These are phyloP conservation scores for Paecilomyces dactylethromorphus DNA, from an alignment of 2,329 filamentous ascomycete genomes.

Conservation along the genomic window DNA sequence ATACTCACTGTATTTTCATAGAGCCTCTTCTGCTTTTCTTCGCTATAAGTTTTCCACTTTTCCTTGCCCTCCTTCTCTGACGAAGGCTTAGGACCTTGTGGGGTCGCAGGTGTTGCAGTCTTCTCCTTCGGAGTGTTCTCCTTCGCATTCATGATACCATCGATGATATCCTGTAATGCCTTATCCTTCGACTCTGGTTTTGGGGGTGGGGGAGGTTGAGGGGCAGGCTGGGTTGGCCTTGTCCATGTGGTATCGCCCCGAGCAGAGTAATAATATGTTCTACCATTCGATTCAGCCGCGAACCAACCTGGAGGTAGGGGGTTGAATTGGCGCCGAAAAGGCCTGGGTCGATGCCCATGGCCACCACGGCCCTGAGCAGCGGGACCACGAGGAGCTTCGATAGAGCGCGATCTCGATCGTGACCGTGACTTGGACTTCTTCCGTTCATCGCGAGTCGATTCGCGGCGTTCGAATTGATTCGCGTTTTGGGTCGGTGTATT, in stretches of 20 bases:
- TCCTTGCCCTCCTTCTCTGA: constrained; percentile 43
- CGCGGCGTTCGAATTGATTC: constrained; percentile 57
- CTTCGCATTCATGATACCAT: constrained; percentile 70
- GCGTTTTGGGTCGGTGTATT: constrained; percentile 46
- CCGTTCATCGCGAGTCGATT: constrained; percentile 43
- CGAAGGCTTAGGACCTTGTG: constrained; percentile 52
- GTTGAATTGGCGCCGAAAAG: constrained; percentile 50
- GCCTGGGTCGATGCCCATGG: constrained; percentile 52
- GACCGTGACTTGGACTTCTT: constrained; percentile 45
- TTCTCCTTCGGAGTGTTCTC: constrained; percentile 49
- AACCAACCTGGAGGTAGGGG: constrained; percentile 82
- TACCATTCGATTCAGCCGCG: constrained; percentile 65
- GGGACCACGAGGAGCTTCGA: constrained; percentile 39
- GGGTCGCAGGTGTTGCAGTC: constrained; percentile 56
- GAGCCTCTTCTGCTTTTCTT: constrained; percentile 88
- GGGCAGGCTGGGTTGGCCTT: constrained; percentile 63
- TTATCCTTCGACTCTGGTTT: constrained; percentile 68
- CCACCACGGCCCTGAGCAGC: constrained; percentile 44
- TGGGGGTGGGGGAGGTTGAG: constrained; percentile 53
- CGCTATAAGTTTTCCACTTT: constrained; percentile 45
- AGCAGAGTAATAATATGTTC: constrained; percentile 79
- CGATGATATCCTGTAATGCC: constrained; percentile 75
- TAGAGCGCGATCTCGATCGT: constrained; percentile 41
- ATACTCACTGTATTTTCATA: constrained; percentile 82
- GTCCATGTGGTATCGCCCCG: constrained; percentile 76